Evolutionary conservation across 179 eudicot species (phyloP), one percentile per base, ranked within the genome.

Genomic region (Beta lomatogona): DNA sequence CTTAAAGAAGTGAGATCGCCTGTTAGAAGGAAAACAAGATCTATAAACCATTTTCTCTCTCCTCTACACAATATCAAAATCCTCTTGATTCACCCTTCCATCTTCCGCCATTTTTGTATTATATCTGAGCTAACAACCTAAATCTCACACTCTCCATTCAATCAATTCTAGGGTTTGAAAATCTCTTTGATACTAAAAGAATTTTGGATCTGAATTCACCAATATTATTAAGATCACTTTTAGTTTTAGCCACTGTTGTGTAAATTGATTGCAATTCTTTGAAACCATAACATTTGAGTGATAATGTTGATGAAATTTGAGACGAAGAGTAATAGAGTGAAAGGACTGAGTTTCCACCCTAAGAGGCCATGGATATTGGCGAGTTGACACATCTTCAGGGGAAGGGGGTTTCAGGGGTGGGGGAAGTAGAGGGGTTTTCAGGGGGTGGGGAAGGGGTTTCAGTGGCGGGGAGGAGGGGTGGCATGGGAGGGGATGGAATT

Each of bases 331-430:
- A 91, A 93, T 78, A 79, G 97, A 90, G 97, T 93, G 83, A 93
- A 93, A 80, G 97, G 97, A 18, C 77, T 93, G 84, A 91, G 94
- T 64, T 93, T 93, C 57, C 97, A 91, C 64, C 89, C 88, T 63
- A 91, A 92, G 81, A 86, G 94, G 71, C 97, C 97, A 70, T 92
- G 97, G 97, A 92, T 92, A 87, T 28, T 92, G 57, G 94, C 97
- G 52, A 90, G 93, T 85, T 90, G 91, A 59, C 97, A 92, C 87
- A 92, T 36, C 4, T 36, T 36, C 4, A 1, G 41, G 41, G 41
- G 41, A 36, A 36, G 41, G 41, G 3, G 41, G 3, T 36, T 36
- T 36, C 41, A 36, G 41, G 41, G 41, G 41, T 36, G 41, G 41
- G 41, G 41, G 41, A 3, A 28, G 31, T 28, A 28, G 1, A 36